Conservation (phyloP, 78 protist species). For the Mantamonas sphyraenae region DNA sequence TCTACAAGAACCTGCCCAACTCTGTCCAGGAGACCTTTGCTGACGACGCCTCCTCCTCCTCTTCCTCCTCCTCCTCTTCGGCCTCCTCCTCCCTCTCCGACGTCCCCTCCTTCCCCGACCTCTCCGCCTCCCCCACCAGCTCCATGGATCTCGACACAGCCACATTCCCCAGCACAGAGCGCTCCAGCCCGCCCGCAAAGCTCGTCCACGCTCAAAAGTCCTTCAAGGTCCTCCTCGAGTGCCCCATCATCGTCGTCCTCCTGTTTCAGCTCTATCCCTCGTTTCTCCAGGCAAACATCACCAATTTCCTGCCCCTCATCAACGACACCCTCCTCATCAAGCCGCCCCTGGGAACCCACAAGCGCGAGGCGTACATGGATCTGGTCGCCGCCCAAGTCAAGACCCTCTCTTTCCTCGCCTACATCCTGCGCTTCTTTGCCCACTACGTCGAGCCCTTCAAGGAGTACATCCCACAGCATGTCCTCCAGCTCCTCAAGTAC, state of each 20-base stretch:
- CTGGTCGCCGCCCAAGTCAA: constrained; percentile 82
- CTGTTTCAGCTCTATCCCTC: constrained; percentile 73
- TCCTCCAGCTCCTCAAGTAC: constrained; percentile 52
- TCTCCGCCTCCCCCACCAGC: constrained; percentile 1
- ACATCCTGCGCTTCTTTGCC: constrained; percentile 48
- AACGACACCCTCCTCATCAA: constrained; percentile 33
- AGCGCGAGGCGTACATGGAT: constrained; percentile 49
- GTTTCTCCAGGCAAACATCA: constrained; percentile 27
- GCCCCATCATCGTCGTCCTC: constrained; percentile 82
- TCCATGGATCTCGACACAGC: background rate
- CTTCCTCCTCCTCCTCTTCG: background rate
- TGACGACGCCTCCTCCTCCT: background rate
- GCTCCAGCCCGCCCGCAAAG: background rate
- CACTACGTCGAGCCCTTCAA: constrained; percentile 35
- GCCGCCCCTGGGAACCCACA: background rate
- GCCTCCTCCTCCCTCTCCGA: background rate
- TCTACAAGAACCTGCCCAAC: constrained; percentile 41
- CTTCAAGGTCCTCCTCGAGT: constrained; percentile 82
- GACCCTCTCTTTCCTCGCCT: constrained; percentile 85
- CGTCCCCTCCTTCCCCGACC: constrained; percentile 3
- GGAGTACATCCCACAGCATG: constrained; percentile 63
- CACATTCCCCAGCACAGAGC: constrained; percentile 9
- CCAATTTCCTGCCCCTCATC: constrained; percentile 56
- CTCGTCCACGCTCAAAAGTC: constrained; percentile 1
- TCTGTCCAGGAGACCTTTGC: constrained; percentile 25